Evolutionary conservation across 2,329 filamentous ascomycete genomes (phyloP).

Genomic region (Rutstroemia sp.): DNA sequence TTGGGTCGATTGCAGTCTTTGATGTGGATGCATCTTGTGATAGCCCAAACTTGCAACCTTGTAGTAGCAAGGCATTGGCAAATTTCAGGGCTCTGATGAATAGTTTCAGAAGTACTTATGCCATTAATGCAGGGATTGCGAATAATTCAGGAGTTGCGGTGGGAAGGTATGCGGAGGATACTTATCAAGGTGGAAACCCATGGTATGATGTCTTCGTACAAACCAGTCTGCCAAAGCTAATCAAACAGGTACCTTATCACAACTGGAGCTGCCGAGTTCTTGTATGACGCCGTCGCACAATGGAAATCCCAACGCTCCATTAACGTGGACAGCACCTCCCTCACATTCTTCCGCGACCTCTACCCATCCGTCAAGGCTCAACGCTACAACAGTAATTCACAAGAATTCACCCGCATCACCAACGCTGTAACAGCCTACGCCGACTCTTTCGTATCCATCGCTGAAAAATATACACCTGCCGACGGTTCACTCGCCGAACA

Average conservation of each 20-base stretch:
- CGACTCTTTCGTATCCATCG: constrained; percentile 45
- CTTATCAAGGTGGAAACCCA: constrained; percentile 70
- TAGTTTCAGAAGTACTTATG: constrained; percentile 60
- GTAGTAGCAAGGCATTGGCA: constrained; percentile 46
- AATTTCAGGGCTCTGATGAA: constrained; percentile 71
- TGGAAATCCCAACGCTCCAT: constrained; percentile 59
- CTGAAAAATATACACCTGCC: constrained; percentile 41
- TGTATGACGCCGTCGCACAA: constrained; percentile 68
- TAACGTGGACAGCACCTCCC: constrained; percentile 53
- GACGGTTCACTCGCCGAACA: constrained; percentile 62
- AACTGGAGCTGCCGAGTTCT: constrained; percentile 68
- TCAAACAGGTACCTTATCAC: constrained; percentile 53
- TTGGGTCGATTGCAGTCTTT: constrained; percentile 59
- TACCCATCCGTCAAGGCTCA: constrained; percentile 51
- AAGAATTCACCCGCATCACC: constrained; percentile 40
- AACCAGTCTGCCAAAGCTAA: neutral
- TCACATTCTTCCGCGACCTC: constrained; percentile 65
- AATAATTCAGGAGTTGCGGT: constrained; percentile 54
- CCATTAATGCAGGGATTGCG: constrained; percentile 57
- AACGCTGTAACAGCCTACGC: constrained; percentile 55
- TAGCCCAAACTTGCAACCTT: constrained; percentile 65
- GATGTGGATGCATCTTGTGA: constrained; percentile 63
- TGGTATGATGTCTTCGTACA: constrained; percentile 39
- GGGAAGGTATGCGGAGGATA: constrained; percentile 63
- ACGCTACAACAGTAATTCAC: constrained; percentile 52